Conservation (phyloP, 352 stramenopile species). For the Globisporangium perplexum region DNA sequence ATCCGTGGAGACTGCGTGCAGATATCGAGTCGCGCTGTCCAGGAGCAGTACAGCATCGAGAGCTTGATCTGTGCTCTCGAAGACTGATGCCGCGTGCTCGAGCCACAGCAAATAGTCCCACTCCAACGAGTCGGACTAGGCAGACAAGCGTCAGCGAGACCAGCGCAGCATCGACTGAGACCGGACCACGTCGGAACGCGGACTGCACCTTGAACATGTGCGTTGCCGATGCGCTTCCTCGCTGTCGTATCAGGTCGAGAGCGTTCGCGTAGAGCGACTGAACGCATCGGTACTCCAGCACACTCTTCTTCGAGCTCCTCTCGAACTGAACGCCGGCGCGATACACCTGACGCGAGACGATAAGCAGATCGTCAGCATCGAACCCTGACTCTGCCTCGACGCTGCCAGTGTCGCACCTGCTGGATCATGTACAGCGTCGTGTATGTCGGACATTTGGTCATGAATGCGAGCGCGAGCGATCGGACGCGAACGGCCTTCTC, state of each 20-base stretch:
- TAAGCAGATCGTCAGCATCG: neutral
- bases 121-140: conserved; percentile 34
- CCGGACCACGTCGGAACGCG: neutral
- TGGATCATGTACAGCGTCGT: conserved; percentile 52
- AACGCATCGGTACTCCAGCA: conserved; percentile 20
- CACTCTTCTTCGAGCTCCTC: conserved; percentile 25
- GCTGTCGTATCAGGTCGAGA: conserved; percentile 8
- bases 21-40: conserved; percentile 30
- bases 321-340: conserved; percentile 62
- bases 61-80: conserved; percentile 21
- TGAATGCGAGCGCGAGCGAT: conserved; percentile 43
- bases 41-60: conserved; percentile 33
- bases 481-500: conserved; percentile 34
- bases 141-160: neutral
- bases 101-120: conserved; percentile 58
- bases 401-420: conserved; percentile 21
- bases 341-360: conserved; percentile 30
- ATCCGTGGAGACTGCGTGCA: conserved; percentile 12
- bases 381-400: too few relatives aligned
- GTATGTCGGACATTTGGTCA: conserved; percentile 69
- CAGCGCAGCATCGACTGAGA: neutral
- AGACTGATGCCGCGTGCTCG: conserved; percentile 53
- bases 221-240: neutral
- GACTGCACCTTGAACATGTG: conserved; percentile 7
- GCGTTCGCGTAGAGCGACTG: conserved; percentile 35